Base-by-base conservation (phyloP, 441 rosid genomes). In the Croton laevigatus region DNA sequence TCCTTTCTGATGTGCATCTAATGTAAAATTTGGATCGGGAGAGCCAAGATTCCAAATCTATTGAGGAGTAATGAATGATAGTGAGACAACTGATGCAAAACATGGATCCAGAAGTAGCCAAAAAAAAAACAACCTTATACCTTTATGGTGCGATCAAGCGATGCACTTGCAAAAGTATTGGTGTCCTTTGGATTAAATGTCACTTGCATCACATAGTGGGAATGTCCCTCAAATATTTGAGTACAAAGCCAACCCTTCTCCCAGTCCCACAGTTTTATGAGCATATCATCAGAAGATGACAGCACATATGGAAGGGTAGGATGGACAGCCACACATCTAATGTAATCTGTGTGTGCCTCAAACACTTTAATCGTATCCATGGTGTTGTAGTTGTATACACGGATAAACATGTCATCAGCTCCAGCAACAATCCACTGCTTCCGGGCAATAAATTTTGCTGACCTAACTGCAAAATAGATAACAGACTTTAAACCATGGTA, bases 31-130 rank as follows among this genome's bases (percentile, higher is more conserved):
- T 68, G 99, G 97, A 72, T 87, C 91, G 16, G 96, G 91, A 60
- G 99, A 95, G 70, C 96, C 98, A 79, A 95, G 89, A 81, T 91
- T 91, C 99, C 99, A 95, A 65, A 93, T 89, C 98, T 95, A 82
- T 14, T 12, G 13, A 46, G n/a, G n/a, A 46, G 79, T 48, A 67
- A 60, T 54, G 42, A 57, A 45, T 64, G 14, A 60, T 45, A 17
- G 64, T 58, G 34, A 55, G 22, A 54, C 66, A 1, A 49, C 38
- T 34, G 59, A 72, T 70, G 59, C 36, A 70, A 52, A 19, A 61
- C 27, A 23, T 69, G 62, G 44, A 46, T 27, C 34, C 38, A 22
- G 59, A 60, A 57, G 62, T 55, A 20, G 53, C 46, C 69, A 71
- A 45, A 62, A 57, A 20, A 20, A 59, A 59, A 61, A 61, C 40